Percentiles rank a stretch among this genome's conserved stretches.
Conservation (phyloP, 352 stramenopile genomes). For the Phytophthora podocarpi region DNA sequence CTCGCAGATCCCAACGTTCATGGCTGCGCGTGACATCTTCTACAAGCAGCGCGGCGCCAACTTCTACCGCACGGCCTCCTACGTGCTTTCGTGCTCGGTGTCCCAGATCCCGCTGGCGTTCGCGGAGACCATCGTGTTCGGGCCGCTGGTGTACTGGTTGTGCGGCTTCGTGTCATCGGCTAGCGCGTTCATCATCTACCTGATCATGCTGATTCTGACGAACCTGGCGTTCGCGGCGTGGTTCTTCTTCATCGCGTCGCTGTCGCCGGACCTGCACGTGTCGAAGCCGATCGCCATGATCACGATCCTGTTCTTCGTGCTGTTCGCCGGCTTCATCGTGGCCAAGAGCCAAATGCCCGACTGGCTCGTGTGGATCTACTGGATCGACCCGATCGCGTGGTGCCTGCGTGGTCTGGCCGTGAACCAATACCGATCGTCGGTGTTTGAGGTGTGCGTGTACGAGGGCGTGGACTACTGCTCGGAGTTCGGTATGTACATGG, state of each 20-base stretch:
- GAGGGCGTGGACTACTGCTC: slow-evolving; percentile 46
- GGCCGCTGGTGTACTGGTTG: slow-evolving; percentile 83
- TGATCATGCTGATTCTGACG: slow-evolving; percentile 44
- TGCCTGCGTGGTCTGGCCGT: slow-evolving; percentile 36
- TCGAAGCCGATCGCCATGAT: slow-evolving; percentile 45
- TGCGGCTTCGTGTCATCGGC: slow-evolving; percentile 51
- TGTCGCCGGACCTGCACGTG: slow-evolving; percentile 39
- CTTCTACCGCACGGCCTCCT: slow-evolving; percentile 75
- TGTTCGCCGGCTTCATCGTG: slow-evolving; percentile 63
- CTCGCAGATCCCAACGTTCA: slow-evolving; percentile 73
- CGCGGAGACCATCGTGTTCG: slow-evolving; percentile 78
- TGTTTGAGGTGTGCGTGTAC: slow-evolving; percentile 43
- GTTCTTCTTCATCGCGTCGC: slow-evolving; percentile 52
- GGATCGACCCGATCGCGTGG: slow-evolving; percentile 59
- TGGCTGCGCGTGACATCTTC: slow-evolving; percentile 65
- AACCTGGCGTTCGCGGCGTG: slow-evolving; percentile 50
- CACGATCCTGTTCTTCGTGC: slow-evolving; percentile 41
- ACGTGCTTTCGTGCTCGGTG: slow-evolving; percentile 64
- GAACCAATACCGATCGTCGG: slow-evolving; percentile 36
- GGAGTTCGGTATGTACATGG: slow-evolving; percentile 35
- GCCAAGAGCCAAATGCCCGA: slow-evolving; percentile 47
- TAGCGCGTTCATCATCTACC: slow-evolving; percentile 48
- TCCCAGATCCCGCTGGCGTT: slow-evolving; percentile 62
- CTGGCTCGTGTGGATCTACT: slow-evolving; percentile 60
- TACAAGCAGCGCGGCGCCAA: slow-evolving; percentile 85